A percentile compares a stretch with the other conserved stretches of the same genome.
phyloP scores from a whole-genome alignment of 495 filamentous ascomycete genomes.

The Podospora fimiseda region DNA sequence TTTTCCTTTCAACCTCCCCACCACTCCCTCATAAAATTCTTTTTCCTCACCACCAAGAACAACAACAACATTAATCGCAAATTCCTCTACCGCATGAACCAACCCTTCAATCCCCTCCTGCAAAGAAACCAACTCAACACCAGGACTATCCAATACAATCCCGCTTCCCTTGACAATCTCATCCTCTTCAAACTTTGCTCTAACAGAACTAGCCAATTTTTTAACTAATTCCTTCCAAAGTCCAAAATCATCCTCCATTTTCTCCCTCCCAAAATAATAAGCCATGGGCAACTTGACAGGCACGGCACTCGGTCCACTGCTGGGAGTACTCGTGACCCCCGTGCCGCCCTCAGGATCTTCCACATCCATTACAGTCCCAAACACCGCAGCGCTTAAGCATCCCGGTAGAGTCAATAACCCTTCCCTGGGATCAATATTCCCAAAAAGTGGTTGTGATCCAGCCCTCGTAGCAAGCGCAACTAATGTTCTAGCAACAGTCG shows the following conservation, averaged over 20 bases:
- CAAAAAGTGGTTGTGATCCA: constrained; percentile 72
- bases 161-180: constrained; percentile 61
- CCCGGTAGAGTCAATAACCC: constrained; percentile 82
- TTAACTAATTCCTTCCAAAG: constrained; percentile 69
- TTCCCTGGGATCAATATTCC: constrained; percentile 81
- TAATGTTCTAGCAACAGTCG: constrained; percentile 72
- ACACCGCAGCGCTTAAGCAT: constrained; percentile 74
- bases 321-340: constrained; percentile 78
- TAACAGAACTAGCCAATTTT: constrained; percentile 72
- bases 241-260: constrained; percentile 64
- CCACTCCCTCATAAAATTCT: constrained; percentile 69
- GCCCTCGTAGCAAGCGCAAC: constrained; percentile 72
- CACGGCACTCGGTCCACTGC: constrained; percentile 76
- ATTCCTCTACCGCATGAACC: constrained; percentile 79
- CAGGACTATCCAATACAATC: constrained; percentile 81
- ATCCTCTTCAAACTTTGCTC: constrained; percentile 74
- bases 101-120: constrained; percentile 61
- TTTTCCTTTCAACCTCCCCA: constrained; percentile 61
- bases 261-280: constrained; percentile 78
- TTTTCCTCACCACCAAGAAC: constrained; percentile 85
- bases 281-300: constrained; percentile 88
- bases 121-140: constrained; percentile 44
- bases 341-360: constrained; percentile 65
- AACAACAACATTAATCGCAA: constrained; percentile 77
- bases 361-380: constrained; percentile 79